Base-by-base conservation (phyloP, 495 filamentous ascomycete genomes). In the Podospora pseudocomata region DNA sequence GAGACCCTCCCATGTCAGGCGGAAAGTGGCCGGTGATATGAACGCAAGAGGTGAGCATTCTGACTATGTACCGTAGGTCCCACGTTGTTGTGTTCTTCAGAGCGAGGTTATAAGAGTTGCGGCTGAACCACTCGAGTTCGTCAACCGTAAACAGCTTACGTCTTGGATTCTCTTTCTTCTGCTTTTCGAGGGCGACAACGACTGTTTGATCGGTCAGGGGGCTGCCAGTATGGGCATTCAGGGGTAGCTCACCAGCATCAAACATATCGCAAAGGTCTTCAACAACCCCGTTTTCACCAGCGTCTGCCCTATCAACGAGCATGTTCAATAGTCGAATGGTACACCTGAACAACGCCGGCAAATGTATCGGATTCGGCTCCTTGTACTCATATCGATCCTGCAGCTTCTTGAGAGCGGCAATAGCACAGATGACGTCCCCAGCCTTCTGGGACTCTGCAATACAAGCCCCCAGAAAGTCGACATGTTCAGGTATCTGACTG, bases 71-170 rank as follows among this genome's bases (percentile, higher is more conserved):
- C 7, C 79, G 75, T 5, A 87, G 81, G 19, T 83, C 73, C 82
- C 90, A 88, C 15, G 70, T 76, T 0, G 80, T 81, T 44, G 86
- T 85, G 54, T 86, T 79, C 70, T 88, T 87, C 2, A 94, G 74
- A 0, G 87, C 86, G 27, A 92, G 75, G 70, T 94, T 93, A 76
- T 95, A 96, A 6, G 87, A 86, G 70, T 89, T 93, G 65, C 87
- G 86, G 60, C 87, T 88, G 76, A 96, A 92, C 92, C 92, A 95
- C 73, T 94, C 84, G 2, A 94, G 80, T 67, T 96, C 92, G 28
- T 79, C 78, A 23, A 83, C 59, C 1, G 79, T 85, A 75, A 91
- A 90, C 16, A 84, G 67, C 28, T 75, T 65, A 72, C 76, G 67
- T 28, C 74, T 67, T 60, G 68, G 44, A 66, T 76, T 68, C 0